Percentiles rank a stretch among this genome's conserved stretches.
Evolutionary conservation across 2,329 filamentous ascomycete species (phyloP).

Genomic region (Eutypella sp.): DNA sequence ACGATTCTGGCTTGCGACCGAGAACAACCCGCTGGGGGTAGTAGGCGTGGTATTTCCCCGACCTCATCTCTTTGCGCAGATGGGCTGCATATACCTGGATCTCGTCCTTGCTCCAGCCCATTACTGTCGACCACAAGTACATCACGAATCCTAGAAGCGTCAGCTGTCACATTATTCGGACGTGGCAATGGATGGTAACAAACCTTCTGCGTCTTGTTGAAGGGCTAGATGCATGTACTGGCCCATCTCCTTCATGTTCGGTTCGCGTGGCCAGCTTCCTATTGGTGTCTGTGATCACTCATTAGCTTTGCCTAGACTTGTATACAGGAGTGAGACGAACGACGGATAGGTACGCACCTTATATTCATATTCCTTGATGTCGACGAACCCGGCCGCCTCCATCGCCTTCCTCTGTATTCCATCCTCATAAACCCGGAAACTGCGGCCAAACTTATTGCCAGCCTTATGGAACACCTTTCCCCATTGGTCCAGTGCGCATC

Average conservation of each 20-base stretch:
- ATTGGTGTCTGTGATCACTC: constrained; percentile 26
- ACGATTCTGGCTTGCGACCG: constrained; percentile 20
- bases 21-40: constrained; percentile 20
- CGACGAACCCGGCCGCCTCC: constrained; percentile 25
- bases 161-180: too few species aligned
- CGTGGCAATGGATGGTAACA: too few species aligned
- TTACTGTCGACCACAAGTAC: constrained; percentile 21
- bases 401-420: constrained; percentile 24
- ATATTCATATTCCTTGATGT: constrained; percentile 16
- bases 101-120: constrained; percentile 23
- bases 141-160: constrained; percentile 17
- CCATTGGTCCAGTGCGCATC: constrained; percentile 29
- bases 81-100: constrained; percentile 23
- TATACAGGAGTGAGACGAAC: not conserved
- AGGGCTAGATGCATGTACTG: constrained; percentile 26
- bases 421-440: constrained; percentile 27
- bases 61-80: constrained; percentile 22
- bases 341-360: constrained; percentile 13
- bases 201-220: constrained; percentile 29
- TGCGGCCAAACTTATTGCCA: constrained; percentile 26
- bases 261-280: constrained; percentile 37
- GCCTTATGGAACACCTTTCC: constrained; percentile 29
- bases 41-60: constrained; percentile 17
- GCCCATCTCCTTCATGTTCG: constrained; percentile 31
- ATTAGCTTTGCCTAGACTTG: not conserved